Percentiles rank a stretch among this genome's conserved stretches.
Evolutionary conservation across 805 yeast species (phyloP).

Genomic region (Candida incommunis): DNA sequence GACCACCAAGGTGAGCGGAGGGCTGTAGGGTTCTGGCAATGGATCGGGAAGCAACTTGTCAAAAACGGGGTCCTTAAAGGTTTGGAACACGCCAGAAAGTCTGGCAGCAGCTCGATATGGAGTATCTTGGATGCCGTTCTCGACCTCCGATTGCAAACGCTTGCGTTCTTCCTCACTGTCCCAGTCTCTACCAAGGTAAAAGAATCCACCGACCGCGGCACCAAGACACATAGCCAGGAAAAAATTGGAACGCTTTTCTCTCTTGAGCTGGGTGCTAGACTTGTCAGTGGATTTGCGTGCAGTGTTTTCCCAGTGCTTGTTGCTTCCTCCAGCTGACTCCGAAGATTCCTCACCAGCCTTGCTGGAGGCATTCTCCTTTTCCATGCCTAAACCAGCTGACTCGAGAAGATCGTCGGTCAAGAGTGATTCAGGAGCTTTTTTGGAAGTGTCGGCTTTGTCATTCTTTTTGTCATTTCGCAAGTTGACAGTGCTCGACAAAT

Average conservation of each 20-base stretch:
- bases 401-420: conserved; percentile 71
- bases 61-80: conserved; percentile 86
- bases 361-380: conserved; percentile 10
- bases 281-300: conserved; percentile 25
- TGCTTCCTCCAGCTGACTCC: conserved; percentile 12
- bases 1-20: conserved; percentile 82
- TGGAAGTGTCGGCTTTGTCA: not conserved
- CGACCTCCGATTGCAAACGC: conserved; percentile 31
- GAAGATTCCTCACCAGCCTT: conserved; percentile 8
- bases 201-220: conserved; percentile 35
- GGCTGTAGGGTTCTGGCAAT: conserved; percentile 76
- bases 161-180: conserved; percentile 61
- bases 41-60: conserved; percentile 91
- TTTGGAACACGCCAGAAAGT: conserved; percentile 58
- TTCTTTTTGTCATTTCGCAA: conserved; percentile 13
- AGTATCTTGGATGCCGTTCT: conserved; percentile 51
- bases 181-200: conserved; percentile 74
- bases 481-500: not conserved
- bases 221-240: conserved; percentile 45
- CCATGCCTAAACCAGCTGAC: conserved; percentile 68
- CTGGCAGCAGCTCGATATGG: conserved; percentile 53
- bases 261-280: conserved; percentile 32
- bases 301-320: conserved; percentile 39
- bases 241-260: conserved; percentile 69
- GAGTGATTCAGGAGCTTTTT: conserved; percentile 32